A percentile compares a stretch with the other conserved stretches of the same genome.
Conservation (phyloP, 1,139 yeast species). For the Pneumocystis canis region DNA sequence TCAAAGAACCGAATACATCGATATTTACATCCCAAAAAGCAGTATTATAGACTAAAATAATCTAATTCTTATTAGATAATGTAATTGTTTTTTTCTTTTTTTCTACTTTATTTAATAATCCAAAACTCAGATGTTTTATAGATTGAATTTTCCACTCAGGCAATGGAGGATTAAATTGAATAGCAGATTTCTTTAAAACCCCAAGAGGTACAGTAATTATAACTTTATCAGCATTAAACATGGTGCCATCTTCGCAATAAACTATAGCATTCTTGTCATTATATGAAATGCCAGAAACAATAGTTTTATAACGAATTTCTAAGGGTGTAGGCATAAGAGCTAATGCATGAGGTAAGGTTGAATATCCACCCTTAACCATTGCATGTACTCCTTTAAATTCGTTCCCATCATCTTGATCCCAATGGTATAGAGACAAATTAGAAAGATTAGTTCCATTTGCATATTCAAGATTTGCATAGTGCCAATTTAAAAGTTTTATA, state of each 20-base stretch:
- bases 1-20: conserved; percentile 26
- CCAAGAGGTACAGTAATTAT: conserved; percentile 32
- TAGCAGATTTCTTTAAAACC: conserved; percentile 26
- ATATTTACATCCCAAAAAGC: conserved; percentile 30
- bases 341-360: conserved; percentile 27
- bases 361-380: conserved; percentile 27
- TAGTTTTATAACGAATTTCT: conserved; percentile 29
- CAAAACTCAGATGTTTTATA: conserved; percentile 29
- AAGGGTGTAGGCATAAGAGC: conserved; percentile 28
- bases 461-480: conserved; percentile 30
- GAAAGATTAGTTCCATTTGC: conserved; percentile 27
- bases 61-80: conserved; percentile 11
- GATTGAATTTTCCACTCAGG: conserved; percentile 31
- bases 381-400: conserved; percentile 30
- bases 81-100: conserved; percentile 1
- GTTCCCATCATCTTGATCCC: conserved; percentile 32
- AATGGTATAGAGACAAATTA: conserved; percentile 26
- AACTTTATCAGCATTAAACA: conserved; percentile 28
- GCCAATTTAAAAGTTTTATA: conserved; percentile 28
- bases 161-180: conserved; percentile 31
- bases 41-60: conserved; percentile 26
- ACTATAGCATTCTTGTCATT: conserved; percentile 21
- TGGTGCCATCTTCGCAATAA: conserved; percentile 26
- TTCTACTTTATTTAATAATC: conserved; percentile 28
- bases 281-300: conserved; percentile 28